Base-by-base conservation (phyloP, 768 basidiomycete genomes). In the Mycena olivaceomarginata region DNA sequence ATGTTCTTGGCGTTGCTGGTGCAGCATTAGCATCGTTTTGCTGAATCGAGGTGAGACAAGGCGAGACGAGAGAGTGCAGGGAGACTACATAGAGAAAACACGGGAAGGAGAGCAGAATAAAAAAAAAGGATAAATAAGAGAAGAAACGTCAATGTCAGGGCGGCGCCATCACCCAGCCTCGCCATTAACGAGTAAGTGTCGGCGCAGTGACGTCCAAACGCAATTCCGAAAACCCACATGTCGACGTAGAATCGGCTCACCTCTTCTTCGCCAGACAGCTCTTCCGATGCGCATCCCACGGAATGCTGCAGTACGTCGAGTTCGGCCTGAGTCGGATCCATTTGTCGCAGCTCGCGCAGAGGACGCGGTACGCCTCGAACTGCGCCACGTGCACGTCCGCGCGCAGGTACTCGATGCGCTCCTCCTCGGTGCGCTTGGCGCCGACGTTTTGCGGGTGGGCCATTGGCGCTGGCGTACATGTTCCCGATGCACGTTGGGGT, bases 241-340 rank as follows among this genome's bases (percentile, higher is more conserved):
- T n/a, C 11, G 40, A 43, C 18, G n/a, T n/a, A n/a, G n/a, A n/a
- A n/a, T n/a, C n/a, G 20, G 87, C 93, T 76, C 82, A 94, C 94
- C 92, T 90, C 84, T 94, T 94, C 87, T 94, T 95, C 1, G 94
- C 92, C 62, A 96, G 85, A 85, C 95, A 96, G 82, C 94, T 94
- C 86, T 95, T 96, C 56, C 95, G 88, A 81, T 96, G 95, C 4
- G 95, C 95, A 82, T 96, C 94, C 95, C 95, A 96, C 0, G 95
- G 95, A 70, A 96, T 96, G n/a, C 93, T 94, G 81, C 95, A 96
- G 80, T 95, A 96, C 0, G 95, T 96, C 70, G 95, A 96, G 83
- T 96, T 96, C 59, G 95, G 94, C 10, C 95, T 90, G n/a, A 96
- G 88, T 18, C 95, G 90, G 77, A 96, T 95, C 95, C 95, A 96